Evolutionary conservation across 1,139 yeast genomes (phyloP).

Genomic region (Yamadazyma triangularis): DNA sequence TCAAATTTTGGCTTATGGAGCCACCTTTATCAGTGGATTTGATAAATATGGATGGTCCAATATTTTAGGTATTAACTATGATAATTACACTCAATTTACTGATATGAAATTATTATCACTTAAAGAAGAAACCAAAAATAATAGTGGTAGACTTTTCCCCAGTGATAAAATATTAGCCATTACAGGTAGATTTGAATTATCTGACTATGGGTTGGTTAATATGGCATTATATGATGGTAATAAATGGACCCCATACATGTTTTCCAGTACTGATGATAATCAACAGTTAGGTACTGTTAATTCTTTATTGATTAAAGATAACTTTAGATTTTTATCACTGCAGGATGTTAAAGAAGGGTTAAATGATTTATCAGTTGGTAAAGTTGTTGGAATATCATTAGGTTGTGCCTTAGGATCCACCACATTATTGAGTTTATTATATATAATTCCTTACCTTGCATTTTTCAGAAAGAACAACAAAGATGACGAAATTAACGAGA

Average conservation of each 20-base stretch:
- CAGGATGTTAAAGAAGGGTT: constrained; percentile 22
- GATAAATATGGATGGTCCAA: constrained; percentile 47
- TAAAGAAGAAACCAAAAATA: constrained; percentile 18
- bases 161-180: constrained; percentile 48
- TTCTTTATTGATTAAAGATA: constrained; percentile 34
- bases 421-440: constrained; percentile 58
- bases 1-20: constrained; percentile 55
- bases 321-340: constrained; percentile 35
- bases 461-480: constrained; percentile 44
- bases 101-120: constrained; percentile 40
- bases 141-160: constrained; percentile 33
- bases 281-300: constrained; percentile 27
- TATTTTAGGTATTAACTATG: constrained; percentile 28
- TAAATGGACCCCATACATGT: constrained; percentile 68
- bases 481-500: constrained; percentile 29
- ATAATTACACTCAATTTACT: constrained; percentile 24
- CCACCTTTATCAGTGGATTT: constrained; percentile 43
- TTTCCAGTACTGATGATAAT: constrained; percentile 17
- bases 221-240: constrained; percentile 69
- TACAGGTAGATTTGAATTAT: constrained; percentile 55
- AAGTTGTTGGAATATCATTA: constrained; percentile 80
- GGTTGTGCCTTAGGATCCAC: constrained; percentile 87
- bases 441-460: constrained; percentile 50
- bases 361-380: constrained; percentile 47
- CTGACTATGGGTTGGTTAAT: constrained; percentile 55